A percentile compares a stretch with the other conserved stretches of the same genome.
Conservation (phyloP, 108 stramenopile species). For the Stephanodiscus triporus region DNA sequence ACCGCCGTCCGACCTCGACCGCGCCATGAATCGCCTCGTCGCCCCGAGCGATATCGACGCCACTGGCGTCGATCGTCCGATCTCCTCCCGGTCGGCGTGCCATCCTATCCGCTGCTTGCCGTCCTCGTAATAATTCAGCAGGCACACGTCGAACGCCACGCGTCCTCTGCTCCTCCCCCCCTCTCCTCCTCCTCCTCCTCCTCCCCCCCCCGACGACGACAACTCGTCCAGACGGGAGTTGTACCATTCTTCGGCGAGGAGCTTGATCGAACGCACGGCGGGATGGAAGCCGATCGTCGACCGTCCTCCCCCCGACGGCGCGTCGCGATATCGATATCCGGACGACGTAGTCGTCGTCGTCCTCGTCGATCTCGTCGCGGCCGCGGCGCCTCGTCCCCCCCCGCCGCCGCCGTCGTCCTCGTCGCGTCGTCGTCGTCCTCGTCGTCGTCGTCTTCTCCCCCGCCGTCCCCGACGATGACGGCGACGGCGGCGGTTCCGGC, state of each 20-base stretch:
- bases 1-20: conserved; percentile 59
- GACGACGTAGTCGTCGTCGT: background rate
- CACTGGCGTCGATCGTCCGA: conserved; percentile 69
- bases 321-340: conserved; percentile 60
- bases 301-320: conserved; percentile 56
- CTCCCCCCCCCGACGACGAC: background rate
- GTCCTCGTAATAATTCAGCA: conserved; percentile 72
- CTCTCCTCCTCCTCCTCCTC: no score
- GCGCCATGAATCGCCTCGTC: conserved; percentile 56
- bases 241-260: conserved; percentile 68
- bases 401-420: background rate
- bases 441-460: conserved; percentile 10
- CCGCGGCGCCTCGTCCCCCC: no score
- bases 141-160: conserved; percentile 73
- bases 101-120: conserved; percentile 71
- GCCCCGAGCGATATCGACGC: conserved; percentile 66
- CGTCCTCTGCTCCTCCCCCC: conserved; percentile 8
- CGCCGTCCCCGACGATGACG: no score
- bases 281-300: conserved; percentile 31
- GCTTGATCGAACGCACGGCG: conserved; percentile 27
- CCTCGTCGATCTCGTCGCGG: no score
- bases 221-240: conserved; percentile 2
- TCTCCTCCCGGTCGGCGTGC: conserved; percentile 79
- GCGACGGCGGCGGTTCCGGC: conserved; percentile 24
- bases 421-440: conserved; percentile 8